Conservation (phyloP, 2,329 filamentous ascomycete genomes). For the Ophiocordyceps robertsii region DNA sequence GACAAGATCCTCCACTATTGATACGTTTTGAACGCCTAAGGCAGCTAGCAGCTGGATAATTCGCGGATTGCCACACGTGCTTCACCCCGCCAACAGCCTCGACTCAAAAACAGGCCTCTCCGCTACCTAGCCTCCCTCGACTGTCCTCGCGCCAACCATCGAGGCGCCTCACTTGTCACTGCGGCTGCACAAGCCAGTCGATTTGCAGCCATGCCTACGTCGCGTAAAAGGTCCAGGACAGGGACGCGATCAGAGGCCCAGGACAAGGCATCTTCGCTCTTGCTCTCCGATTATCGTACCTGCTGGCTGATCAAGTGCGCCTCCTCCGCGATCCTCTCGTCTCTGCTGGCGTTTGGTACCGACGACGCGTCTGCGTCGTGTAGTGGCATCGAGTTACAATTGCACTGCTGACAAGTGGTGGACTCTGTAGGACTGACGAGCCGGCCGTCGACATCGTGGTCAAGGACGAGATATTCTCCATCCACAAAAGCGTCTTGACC, state of each 20-base stretch:
- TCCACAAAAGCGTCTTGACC: conserved; percentile 16
- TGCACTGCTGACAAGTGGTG: background rate
- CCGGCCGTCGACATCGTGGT: conserved; percentile 15
- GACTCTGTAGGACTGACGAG: conserved; percentile 13
- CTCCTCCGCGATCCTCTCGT: background rate
- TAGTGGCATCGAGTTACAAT: background rate
- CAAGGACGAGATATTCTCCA: conserved; percentile 15
- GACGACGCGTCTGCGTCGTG: background rate
- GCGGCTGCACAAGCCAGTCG: background rate
- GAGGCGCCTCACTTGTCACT: background rate
- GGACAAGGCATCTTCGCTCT: conserved; percentile 9
- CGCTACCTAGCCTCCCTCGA: background rate
- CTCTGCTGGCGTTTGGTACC: background rate
- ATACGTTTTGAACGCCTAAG: no score
- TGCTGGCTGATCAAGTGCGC: conserved; percentile 20
- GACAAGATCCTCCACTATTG: no score
- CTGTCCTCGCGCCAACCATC: no score
- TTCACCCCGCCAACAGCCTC: no score
- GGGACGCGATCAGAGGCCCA: conserved; percentile 8
- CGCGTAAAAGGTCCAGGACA: conserved; percentile 12
- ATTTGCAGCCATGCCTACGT: background rate
- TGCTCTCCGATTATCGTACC: conserved; percentile 17
- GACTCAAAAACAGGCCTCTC: background rate
- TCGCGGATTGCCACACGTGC: no score
- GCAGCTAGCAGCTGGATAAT: no score